Base-by-base conservation (phyloP, 768 basidiomycete genomes). In the Gelatoporia subvermispora region DNA sequence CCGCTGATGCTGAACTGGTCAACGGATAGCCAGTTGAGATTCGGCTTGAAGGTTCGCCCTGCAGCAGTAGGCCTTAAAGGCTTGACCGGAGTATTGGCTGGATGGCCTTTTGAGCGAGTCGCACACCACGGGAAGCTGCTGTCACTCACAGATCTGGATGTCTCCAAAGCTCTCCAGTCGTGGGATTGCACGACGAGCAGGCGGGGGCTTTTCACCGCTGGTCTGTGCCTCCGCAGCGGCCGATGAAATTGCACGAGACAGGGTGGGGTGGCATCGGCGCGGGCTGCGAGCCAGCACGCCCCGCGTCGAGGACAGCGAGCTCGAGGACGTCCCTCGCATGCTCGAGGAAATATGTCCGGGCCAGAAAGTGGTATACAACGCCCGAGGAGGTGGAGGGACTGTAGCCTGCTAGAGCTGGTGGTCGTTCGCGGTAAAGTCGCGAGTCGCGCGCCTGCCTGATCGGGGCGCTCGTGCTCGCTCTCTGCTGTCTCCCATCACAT, bases 141-240 rank as follows among this genome's bases (percentile, higher is more conserved):
- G 31, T 8, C 21, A 35, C 63, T 25, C 47, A 65, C 63, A 49
- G 35, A 60, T 60, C 18, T 23, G 17, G 24, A 65, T 55, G 44
- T 60, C 58, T 20, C 59, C 64, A 37, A 59, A 50, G 36, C 35
- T 48, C 38, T 50, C 48, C 11, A 55, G 55, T 7, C 46, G 13
- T 5, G 57, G 57, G 13, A 54, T 42, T 3, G 49, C 41, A 2
- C 57, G 51, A 31, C 28, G 7, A 31, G 28, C 13, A 31, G 28
- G 28, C 28, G 28, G 28, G 7, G 28, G 28, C 28, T 31, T 31
- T 13, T 31, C 28, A 13, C 28, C 34, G 11, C 17, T 3, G 44
- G 22, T 7, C 11, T 4, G 15, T 20, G 35, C n/a, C 18, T 44
- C 24, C 28, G 18, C 21, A 4, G 43, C 22, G n/a, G 23, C 20